Conservation (phyloP, 2,329 filamentous ascomycete genomes). For the Xylariaceae sp. region DNA sequence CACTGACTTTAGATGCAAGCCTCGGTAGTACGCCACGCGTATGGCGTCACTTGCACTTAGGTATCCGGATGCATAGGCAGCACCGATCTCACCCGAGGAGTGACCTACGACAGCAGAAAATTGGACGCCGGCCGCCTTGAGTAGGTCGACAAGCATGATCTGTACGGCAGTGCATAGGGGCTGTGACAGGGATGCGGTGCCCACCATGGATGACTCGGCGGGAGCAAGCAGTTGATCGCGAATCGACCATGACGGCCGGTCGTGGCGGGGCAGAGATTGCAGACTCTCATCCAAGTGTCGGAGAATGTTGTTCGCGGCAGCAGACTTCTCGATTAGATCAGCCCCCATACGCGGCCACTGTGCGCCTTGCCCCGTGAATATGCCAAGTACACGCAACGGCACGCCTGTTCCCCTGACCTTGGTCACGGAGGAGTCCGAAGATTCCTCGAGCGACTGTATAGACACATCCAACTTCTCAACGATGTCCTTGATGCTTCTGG, state of each 20-base stretch:
- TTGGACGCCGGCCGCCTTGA: conserved; percentile 13
- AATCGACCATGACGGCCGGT: conserved; percentile 38
- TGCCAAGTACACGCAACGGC: background rate
- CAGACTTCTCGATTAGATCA: no score
- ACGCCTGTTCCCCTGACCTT: no score
- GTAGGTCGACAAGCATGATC: background rate
- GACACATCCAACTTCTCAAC: no score
- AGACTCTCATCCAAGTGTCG: no score
- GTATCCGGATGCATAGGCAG: conserved; percentile 54
- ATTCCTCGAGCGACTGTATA: no score
- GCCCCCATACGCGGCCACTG: conserved; percentile 7
- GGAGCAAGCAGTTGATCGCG: no score
- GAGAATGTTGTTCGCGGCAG: no score
- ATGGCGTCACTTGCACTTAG: conserved; percentile 51
- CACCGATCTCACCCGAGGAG: conserved; percentile 52
- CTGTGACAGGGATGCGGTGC: background rate
- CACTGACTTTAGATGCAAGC: background rate
- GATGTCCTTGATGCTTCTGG: no score
- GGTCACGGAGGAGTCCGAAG: no score
- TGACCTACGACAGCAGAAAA: conserved; percentile 31
- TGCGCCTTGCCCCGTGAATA: conserved; percentile 4
- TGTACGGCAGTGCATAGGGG: background rate
- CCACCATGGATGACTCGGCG: no score
- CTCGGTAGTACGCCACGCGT: conserved; percentile 29
- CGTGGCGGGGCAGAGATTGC: background rate